Conservation (phyloP, 2,329 filamentous ascomycete species). For the Sporothrix phasma region DNA sequence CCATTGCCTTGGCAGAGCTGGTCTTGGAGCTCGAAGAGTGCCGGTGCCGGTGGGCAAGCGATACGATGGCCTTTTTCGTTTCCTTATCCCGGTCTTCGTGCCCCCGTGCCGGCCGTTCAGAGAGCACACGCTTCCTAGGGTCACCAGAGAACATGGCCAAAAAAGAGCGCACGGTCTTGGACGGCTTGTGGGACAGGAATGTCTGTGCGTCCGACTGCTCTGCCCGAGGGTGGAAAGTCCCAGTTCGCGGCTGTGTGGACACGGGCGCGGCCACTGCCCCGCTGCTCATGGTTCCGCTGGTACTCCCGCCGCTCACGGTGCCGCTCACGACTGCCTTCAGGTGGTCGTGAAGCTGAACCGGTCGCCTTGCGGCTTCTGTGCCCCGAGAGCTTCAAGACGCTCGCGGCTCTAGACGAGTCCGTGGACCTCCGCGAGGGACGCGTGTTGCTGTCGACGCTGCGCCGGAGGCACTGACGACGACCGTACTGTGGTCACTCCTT, state of each 20-base stretch:
- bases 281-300: background rate
- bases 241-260: background rate
- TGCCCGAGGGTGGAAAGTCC: background rate
- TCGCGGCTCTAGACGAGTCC: background rate
- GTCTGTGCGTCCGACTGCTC: background rate
- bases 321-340: background rate
- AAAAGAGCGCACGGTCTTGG: background rate
- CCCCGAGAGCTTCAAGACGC: background rate
- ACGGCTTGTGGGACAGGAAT: conserved; percentile 1
- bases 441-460: background rate
- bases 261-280: background rate
- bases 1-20: background rate
- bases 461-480: background rate
- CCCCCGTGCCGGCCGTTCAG: background rate
- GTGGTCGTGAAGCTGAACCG: background rate
- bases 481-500: background rate
- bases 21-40: background rate
- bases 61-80: background rate
- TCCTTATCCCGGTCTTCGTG: background rate
- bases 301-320: conserved; percentile 12
- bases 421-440: background rate
- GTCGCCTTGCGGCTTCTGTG: background rate
- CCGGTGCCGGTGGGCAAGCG: background rate
- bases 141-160: background rate
- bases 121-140: background rate